Evolutionary conservation across 805 yeast genomes (phyloP).

Genomic region (Spathaspora arborariae): DNA sequence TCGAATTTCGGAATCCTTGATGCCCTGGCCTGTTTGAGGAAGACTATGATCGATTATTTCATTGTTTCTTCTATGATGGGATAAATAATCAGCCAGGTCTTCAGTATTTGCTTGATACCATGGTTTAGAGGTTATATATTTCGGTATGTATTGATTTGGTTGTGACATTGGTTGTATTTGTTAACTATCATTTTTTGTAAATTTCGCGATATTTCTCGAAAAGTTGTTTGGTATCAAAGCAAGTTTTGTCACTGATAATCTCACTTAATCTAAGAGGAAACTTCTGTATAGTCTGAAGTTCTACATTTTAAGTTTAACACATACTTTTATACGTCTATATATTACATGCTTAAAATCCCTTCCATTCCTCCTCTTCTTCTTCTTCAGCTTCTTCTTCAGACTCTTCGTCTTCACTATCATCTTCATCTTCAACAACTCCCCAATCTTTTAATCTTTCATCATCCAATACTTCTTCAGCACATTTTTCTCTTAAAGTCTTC

Average conservation of each 20-base stretch:
- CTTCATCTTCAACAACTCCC: constrained; percentile 45
- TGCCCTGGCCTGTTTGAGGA: constrained; percentile 56
- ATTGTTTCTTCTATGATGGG: constrained; percentile 53
- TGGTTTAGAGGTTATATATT: constrained; percentile 34
- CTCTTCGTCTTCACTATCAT: constrained; percentile 13
- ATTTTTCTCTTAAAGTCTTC: constrained; percentile 64
- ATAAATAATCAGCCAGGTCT: constrained; percentile 38
- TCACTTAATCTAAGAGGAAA: too few species aligned
- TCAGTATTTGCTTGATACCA: constrained; percentile 30
- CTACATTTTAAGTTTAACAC: too few species aligned
- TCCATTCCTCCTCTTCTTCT: constrained; percentile 31
- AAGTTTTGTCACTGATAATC: too few species aligned
- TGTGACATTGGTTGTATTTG: constrained; percentile 8
- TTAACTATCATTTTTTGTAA: background rate
- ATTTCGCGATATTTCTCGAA: background rate
- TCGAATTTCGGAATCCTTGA: constrained; percentile 16
- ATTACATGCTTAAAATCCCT: constrained; percentile 22
- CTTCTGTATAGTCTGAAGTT: too few species aligned
- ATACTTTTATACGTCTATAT: background rate
- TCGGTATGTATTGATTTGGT: constrained; percentile 34
- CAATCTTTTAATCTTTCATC: constrained; percentile 64
- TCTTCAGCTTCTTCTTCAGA: constrained; percentile 16
- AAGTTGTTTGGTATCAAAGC: too few species aligned
- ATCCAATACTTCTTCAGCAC: constrained; percentile 59
- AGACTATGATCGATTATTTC: constrained; percentile 44